These are phyloP conservation scores for Fusarium tjaetaba DNA, from an alignment of 2,329 filamentous ascomycete genomes.

Conservation along the genomic window DNA sequence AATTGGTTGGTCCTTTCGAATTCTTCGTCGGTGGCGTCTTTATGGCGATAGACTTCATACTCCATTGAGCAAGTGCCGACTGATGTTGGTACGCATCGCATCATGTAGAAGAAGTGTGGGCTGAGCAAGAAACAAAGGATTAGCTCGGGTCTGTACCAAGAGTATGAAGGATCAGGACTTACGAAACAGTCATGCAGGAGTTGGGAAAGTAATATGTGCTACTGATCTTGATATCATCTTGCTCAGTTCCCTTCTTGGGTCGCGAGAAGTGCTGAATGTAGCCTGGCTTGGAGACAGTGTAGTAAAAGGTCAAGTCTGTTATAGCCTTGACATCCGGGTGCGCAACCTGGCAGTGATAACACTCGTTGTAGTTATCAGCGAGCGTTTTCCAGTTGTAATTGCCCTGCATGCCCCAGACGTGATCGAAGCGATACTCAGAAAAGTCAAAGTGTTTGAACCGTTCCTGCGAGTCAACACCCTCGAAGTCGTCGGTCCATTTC, in stretches of 20 bases:
- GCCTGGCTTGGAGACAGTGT: conserved; percentile 11
- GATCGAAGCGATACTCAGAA: conserved; percentile 64
- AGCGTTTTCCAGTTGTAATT: conserved; percentile 69
- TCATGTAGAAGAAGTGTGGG: conserved; percentile 29
- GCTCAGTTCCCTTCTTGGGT: background rate
- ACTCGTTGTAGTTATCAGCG: conserved; percentile 71
- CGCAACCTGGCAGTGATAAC: conserved; percentile 28
- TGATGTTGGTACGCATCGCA: conserved; percentile 29
- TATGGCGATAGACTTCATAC: conserved; percentile 66
- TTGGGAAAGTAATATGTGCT: conserved; percentile 33
- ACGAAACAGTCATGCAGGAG: conserved; percentile 30
- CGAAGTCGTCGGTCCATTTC: conserved; percentile 62
- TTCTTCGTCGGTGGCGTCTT: conserved; percentile 63
- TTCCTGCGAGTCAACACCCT: conserved; percentile 56
- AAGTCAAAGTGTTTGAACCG: conserved; percentile 58
- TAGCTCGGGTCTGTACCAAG: background rate
- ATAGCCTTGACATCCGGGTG: conserved; percentile 27
- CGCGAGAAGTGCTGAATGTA: conserved; percentile 30
- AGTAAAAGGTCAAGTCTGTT: background rate
- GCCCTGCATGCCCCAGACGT: conserved; percentile 64
- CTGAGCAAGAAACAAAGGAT: background rate
- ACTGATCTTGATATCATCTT: conserved; percentile 9
- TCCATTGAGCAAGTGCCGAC: conserved; percentile 25
- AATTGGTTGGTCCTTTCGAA: conserved; percentile 65
- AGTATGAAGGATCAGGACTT: background rate